Evolutionary conservation across 345 rosid species (phyloP).

Genomic region (Dipteronia dyeriana): DNA sequence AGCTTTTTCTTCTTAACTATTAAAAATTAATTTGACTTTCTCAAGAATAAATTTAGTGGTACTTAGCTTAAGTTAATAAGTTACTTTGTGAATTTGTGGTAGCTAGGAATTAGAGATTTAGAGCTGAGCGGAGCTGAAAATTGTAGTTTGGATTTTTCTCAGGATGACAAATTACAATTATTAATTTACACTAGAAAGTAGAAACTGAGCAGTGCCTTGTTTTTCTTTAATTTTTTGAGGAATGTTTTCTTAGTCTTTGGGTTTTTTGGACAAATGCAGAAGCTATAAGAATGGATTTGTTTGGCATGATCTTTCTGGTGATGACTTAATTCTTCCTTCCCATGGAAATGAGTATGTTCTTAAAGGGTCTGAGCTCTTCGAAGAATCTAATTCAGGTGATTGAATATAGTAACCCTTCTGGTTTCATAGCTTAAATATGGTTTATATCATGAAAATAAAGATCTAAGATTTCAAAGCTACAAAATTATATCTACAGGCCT

Average conservation of each 20-base stretch:
- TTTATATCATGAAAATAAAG: neutral
- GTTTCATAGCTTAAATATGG: neutral
- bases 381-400: conserved; percentile 69
- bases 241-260: neutral
- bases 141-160: neutral
- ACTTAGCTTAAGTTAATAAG: neutral
- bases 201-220: neutral
- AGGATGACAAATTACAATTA: too few species aligned
- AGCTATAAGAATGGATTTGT: conserved; percentile 97
- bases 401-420: neutral
- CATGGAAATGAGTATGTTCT: conserved; percentile 91
- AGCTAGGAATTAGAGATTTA: too few species aligned
- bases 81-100: neutral
- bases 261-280: conserved; percentile 39
- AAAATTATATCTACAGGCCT: conserved; percentile 39
- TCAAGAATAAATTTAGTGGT: too few species aligned
- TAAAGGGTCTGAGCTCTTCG: conserved; percentile 90
- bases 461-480: neutral
- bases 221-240: neutral
- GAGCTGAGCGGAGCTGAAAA: neutral
- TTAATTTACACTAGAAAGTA: neutral
- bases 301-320: conserved; percentile 92
- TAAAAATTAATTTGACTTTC: too few species aligned
- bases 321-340: conserved; percentile 82
- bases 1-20: too few species aligned